Evolutionary conservation across 192 early-diverging fungal genomes (phyloP).

Genomic region (Powellomyces hirtus): DNA sequence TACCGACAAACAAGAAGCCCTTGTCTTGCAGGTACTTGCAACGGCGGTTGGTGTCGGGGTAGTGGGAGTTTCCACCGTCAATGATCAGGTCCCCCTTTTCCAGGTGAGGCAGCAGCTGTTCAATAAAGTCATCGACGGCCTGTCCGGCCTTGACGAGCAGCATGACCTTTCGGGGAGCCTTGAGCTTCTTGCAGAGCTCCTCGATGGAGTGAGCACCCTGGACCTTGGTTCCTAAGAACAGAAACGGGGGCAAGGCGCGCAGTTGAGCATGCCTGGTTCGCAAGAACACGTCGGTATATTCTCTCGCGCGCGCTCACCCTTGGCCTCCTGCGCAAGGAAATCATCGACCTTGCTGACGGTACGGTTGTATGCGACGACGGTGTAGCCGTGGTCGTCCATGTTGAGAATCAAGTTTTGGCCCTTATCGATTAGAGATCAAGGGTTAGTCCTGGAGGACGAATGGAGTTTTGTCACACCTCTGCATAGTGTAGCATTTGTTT

Average conservation of each 20-base stretch:
- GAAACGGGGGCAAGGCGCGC: background rate
- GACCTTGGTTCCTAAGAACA: conserved; percentile 74
- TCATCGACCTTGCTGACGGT: conserved; percentile 91
- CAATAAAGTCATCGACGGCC: conserved; percentile 95
- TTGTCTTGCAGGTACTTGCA: conserved; percentile 84
- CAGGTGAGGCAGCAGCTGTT: conserved; percentile 81
- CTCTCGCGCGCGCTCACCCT: conserved; percentile 57
- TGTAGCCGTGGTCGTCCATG: conserved; percentile 97
- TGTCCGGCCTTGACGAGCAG: conserved; percentile 95
- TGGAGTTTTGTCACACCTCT: too few species aligned
- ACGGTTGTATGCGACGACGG: conserved; percentile 92
- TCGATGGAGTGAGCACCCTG: conserved; percentile 92
- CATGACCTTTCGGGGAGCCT: conserved; percentile 97
- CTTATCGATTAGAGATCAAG: conserved; percentile 38
- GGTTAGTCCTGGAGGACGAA: background rate
- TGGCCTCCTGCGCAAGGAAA: conserved; percentile 95
- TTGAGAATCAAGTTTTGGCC: conserved; percentile 99
- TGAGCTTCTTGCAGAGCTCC: conserved; percentile 91
- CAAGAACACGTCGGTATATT: too few species aligned
- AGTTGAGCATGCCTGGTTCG: background rate
- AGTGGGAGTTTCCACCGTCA: conserved; percentile 99
- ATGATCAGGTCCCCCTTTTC: conserved; percentile 92
- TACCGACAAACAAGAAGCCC: conserved; percentile 92
- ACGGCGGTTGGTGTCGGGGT: conserved; percentile 91
- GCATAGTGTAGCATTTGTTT: too few species aligned